phyloP scores from a whole-genome alignment of 768 basidiomycete genomes.

The Pleurotus tuoliensis region DNA sequence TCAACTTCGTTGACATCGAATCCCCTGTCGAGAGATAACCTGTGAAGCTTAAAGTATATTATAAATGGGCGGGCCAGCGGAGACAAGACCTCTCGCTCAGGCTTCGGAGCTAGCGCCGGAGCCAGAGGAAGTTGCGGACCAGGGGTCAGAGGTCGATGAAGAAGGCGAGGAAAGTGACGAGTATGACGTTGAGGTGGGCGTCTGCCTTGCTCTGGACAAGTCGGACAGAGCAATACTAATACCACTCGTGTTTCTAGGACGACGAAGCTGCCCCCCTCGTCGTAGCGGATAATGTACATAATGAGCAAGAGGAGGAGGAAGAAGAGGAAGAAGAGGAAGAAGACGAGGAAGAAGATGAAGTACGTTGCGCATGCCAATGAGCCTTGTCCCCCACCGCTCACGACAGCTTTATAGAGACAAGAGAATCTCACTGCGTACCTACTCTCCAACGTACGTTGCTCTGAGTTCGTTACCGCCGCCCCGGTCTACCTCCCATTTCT shows the following conservation, averaged over 20 bases:
- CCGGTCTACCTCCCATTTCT: neutral
- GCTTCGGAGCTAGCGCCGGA: neutral
- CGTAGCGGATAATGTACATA: constrained; percentile 28
- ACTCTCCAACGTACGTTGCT: neutral
- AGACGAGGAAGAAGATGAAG: constrained; percentile 19
- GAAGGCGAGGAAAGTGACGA: constrained; percentile 14
- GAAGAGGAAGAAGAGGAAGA: constrained; percentile 26
- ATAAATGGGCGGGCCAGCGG: too few relatives aligned
- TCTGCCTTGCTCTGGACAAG: constrained; percentile 1
- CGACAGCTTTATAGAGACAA: neutral
- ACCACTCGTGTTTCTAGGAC: neutral
- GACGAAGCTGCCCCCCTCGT: neutral
- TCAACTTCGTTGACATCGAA: neutral
- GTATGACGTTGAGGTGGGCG: constrained; percentile 13
- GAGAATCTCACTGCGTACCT: constrained; percentile 3
- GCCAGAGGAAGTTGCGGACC: constrained; percentile 12
- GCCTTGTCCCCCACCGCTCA: neutral
- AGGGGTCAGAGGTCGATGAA: constrained; percentile 9
- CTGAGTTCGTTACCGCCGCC: neutral
- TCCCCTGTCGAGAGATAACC: neutral
- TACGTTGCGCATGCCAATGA: constrained; percentile 4
- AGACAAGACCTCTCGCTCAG: neutral
- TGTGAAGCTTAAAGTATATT: too few relatives aligned
- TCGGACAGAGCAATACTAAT: neutral
- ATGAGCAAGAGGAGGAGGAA: constrained; percentile 22